A percentile compares a stretch with the other conserved stretches of the same genome.
Conservation (phyloP, 176 grass and related monocot species). For the Carex myosuroides region DNA sequence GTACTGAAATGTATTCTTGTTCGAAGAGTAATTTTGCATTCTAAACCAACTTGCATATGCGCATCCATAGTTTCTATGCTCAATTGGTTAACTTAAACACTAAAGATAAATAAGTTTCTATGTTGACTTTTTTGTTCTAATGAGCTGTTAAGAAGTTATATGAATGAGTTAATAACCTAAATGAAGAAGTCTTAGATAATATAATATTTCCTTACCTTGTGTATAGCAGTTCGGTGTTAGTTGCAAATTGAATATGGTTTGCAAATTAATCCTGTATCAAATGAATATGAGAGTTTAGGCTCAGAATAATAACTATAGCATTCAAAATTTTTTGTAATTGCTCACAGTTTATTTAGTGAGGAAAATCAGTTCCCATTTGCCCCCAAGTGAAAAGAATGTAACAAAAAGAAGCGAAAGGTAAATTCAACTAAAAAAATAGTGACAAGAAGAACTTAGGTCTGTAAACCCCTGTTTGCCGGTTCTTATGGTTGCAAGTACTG, state of each 20-base stretch:
- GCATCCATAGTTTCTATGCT: too few species aligned
- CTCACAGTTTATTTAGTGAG: neutral
- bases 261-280: neutral
- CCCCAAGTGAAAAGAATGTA: neutral
- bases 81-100: too few species aligned
- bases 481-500: constrained; percentile 20
- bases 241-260: too few species aligned
- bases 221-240: too few species aligned
- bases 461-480: neutral
- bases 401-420: neutral
- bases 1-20: neutral
- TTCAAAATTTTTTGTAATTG: neutral
- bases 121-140: too few species aligned
- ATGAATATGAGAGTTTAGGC: neutral
- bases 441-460: neutral
- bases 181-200: too few species aligned
- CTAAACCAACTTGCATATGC: too few species aligned
- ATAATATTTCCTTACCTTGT: too few species aligned
- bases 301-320: neutral
- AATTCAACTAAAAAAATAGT: neutral
- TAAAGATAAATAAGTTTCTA: too few species aligned
- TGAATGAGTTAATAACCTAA: too few species aligned
- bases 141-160: too few species aligned
- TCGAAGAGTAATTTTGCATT: too few species aligned
- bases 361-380: neutral